Percentiles rank a stretch among this genome's conserved stretches.
phyloP scores from a whole-genome alignment of 805 yeast species.

The Ogataea paraovalis region DNA sequence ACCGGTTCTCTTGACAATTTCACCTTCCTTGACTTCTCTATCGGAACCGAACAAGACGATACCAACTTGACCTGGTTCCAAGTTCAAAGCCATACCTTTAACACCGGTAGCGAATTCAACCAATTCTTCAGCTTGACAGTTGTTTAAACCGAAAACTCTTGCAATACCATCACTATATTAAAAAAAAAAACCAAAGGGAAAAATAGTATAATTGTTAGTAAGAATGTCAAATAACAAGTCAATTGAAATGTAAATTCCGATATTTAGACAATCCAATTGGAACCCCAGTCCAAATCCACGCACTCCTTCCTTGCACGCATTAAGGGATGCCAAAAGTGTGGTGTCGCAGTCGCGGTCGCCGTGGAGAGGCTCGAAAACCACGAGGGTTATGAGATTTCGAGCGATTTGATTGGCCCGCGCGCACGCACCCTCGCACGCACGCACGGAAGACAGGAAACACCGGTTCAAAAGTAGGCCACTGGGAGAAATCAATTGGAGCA shows the following conservation, averaged over 20 bases:
- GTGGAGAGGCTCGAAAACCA: not conserved
- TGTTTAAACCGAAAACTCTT: slow-evolving; percentile 99
- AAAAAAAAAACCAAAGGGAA: too few species aligned
- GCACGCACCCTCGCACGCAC: too few species aligned
- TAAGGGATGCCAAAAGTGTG: too few species aligned
- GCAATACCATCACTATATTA: slow-evolving; percentile 95
- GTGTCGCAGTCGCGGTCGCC: too few species aligned
- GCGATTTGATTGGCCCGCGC: slow-evolving; percentile 26
- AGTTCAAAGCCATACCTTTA: slow-evolving; percentile 99
- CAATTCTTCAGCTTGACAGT: slow-evolving; percentile 99
- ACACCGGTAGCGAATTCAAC: slow-evolving; percentile 99
- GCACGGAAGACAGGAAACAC: too few species aligned
- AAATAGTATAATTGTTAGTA: slow-evolving; percentile 32
- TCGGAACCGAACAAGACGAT: slow-evolving; percentile 99
- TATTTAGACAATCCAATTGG: too few species aligned
- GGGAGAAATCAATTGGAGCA: not conserved
- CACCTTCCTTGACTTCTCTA: slow-evolving; percentile 98
- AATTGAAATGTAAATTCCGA: too few species aligned
- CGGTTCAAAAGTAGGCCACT: too few species aligned
- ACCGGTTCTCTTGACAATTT: slow-evolving; percentile 99
- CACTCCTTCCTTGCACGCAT: too few species aligned
- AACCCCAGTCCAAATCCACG: too few species aligned
- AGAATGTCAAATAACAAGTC: not conserved
- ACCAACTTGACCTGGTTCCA: slow-evolving; percentile 99
- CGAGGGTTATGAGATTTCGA: slow-evolving; percentile 27